A percentile compares a stretch with the other conserved stretches of the same genome.
phyloP scores from a whole-genome alignment of 352 stramenopile species.

The Aphanomyces invadans region DNA sequence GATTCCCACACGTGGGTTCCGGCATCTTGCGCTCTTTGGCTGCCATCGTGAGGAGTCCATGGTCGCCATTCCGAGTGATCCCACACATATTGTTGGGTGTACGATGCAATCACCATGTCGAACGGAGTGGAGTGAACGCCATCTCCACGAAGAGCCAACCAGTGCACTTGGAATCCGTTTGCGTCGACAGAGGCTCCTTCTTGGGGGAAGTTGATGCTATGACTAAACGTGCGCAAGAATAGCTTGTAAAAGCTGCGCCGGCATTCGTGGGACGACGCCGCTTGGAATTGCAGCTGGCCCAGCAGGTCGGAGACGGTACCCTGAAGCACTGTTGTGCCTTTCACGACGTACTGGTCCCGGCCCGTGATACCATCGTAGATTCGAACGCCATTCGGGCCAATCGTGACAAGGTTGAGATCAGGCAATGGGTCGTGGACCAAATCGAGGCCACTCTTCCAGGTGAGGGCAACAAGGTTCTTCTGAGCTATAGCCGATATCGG shows the following conservation, averaged over 20 bases:
- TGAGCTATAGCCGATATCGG: not conserved
- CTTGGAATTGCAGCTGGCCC: conserved; percentile 1
- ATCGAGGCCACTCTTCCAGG: not conserved
- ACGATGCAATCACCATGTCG: conserved; percentile 20
- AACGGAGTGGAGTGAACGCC: not conserved
- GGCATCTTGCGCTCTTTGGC: not conserved
- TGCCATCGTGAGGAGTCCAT: not conserved
- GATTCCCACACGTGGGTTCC: conserved; percentile 16
- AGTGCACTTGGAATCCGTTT: conserved; percentile 1
- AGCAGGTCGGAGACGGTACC: conserved; percentile 6
- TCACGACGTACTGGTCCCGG: conserved; percentile 2
- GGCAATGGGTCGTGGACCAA: not conserved
- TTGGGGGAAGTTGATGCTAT: conserved; percentile 14
- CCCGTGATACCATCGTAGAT: conserved; percentile 6
- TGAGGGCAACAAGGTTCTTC: not conserved
- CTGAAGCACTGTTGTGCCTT: not conserved
- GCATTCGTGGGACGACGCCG: not conserved
- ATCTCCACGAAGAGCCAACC: conserved; percentile 14
- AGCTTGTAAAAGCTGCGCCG: conserved; percentile 7
- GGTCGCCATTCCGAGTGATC: not conserved
- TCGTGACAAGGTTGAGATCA: not conserved
- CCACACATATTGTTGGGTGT: conserved; percentile 5
- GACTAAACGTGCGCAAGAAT: conserved; percentile 6
- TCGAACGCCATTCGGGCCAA: not conserved
- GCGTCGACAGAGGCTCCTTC: not conserved